Percentiles rank a stretch among this genome's conserved stretches.
These are phyloP conservation scores for Nicotiana sylvestris DNA, from an alignment of 257 asterid genomes.

Conservation along the genomic window DNA sequence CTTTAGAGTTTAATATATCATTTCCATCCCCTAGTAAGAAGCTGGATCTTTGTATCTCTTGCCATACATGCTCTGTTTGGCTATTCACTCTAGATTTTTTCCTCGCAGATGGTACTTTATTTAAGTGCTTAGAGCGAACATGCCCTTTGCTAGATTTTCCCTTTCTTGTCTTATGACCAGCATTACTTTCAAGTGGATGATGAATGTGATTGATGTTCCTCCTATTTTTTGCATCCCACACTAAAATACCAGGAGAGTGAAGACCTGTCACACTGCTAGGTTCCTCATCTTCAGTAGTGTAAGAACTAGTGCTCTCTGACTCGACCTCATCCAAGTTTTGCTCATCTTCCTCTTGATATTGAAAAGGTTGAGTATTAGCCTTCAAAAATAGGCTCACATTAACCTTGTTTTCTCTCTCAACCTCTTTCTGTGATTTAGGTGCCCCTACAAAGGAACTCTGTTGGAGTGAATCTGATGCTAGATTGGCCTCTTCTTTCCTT, in stretches of 20 bases:
- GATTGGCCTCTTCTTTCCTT: slow-evolving; percentile 44
- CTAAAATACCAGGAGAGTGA: slow-evolving; percentile 80
- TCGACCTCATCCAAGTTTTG: slow-evolving; percentile 50
- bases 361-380: slow-evolving; percentile 23
- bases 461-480: slow-evolving; percentile 27
- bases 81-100: slow-evolving; percentile 57
- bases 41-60: slow-evolving; percentile 78
- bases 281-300: slow-evolving; percentile 73
- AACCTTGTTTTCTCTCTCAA: slow-evolving; percentile 16
- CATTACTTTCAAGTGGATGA: slow-evolving; percentile 88
- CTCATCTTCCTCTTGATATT: slow-evolving; percentile 44
- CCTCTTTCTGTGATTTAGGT: slow-evolving; percentile 48
- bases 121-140: slow-evolving; percentile 40
- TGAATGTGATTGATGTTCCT: slow-evolving; percentile 70
- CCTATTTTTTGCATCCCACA: slow-evolving; percentile 87
- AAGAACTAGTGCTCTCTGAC: slow-evolving; percentile 65
- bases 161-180: slow-evolving; percentile 48
- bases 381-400: slow-evolving; percentile 5
- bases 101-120: slow-evolving; percentile 47
- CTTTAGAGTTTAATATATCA: slow-evolving; percentile 53
- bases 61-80: slow-evolving; percentile 65
- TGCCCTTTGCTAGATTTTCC: slow-evolving; percentile 34
- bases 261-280: slow-evolving; percentile 63
- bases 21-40: slow-evolving; percentile 68
- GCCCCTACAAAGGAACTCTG: slow-evolving; percentile 36